phyloP scores from a whole-genome alignment of 164 flowering plant genomes.

The Vitis rotundifolia region DNA sequence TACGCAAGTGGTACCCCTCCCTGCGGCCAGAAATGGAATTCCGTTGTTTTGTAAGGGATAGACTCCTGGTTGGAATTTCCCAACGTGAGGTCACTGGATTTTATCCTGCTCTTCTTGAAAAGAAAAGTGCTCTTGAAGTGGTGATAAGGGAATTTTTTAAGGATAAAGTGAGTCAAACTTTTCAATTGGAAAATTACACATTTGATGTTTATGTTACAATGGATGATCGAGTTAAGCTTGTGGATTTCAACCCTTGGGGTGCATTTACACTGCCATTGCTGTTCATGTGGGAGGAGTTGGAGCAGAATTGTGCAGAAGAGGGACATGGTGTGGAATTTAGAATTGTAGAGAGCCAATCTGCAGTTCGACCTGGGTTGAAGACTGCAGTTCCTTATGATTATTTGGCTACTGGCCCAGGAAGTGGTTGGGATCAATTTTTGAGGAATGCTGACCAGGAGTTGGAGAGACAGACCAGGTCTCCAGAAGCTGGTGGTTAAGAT shows the following conservation, averaged over 20 bases:
- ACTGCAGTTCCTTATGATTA: constrained; percentile 96
- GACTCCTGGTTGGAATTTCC: constrained; percentile 63
- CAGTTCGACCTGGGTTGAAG: constrained; percentile 85
- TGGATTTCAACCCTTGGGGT: constrained; percentile 93
- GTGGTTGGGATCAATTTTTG: constrained; percentile 96
- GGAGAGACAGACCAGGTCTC: constrained; percentile 37
- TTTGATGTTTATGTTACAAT: constrained; percentile 81
- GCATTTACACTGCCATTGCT: constrained; percentile 74
- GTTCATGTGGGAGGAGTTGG: constrained; percentile 87
- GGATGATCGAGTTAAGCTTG: constrained; percentile 62
- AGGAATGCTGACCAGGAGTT: constrained; percentile 68
- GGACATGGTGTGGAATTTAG: constrained; percentile 48
- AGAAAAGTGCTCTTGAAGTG: constrained; percentile 36
- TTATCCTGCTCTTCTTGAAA: constrained; percentile 65
- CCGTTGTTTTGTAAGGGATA: constrained; percentile 68
- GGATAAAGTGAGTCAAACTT: constrained; percentile 40
- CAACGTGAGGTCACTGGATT: constrained; percentile 87
- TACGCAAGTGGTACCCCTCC: constrained; percentile 81
- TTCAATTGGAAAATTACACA: constrained; percentile 67
- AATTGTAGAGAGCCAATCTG: constrained; percentile 70
- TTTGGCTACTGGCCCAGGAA: constrained; percentile 76
- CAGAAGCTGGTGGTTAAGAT: constrained; percentile 43
- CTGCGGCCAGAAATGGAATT: constrained; percentile 84
- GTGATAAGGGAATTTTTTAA: constrained; percentile 50
- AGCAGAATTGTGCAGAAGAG: constrained; percentile 23